Evolutionary conservation across 2,329 filamentous ascomycete genomes (phyloP).

Genomic region (Cladosporium cucumerinum): DNA sequence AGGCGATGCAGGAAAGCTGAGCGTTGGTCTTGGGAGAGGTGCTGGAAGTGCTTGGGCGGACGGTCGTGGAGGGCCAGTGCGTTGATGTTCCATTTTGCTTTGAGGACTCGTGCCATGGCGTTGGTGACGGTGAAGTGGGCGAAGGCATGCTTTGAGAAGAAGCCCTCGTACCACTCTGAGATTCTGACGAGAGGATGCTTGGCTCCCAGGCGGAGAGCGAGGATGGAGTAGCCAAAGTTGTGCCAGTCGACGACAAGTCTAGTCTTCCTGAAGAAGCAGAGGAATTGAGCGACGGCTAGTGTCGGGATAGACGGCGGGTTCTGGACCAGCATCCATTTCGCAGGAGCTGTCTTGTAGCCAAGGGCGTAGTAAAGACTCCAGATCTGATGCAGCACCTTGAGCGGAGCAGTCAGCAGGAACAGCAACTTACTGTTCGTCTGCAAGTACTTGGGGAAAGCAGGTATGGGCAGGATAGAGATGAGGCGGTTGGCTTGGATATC

Average conservation of each 20-base stretch:
- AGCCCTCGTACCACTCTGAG: constrained; percentile 73
- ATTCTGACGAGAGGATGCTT: constrained; percentile 72
- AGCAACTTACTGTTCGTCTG: constrained; percentile 66
- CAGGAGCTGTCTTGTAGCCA: constrained; percentile 68
- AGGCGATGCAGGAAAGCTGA: constrained; percentile 62
- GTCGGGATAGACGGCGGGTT: constrained; percentile 96
- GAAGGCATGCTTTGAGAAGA: constrained; percentile 64
- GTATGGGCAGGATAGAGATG: constrained; percentile 69
- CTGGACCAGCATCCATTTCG: constrained; percentile 82
- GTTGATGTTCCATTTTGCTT: constrained; percentile 54
- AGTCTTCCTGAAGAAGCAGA: constrained; percentile 74
- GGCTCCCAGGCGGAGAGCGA: constrained; percentile 63
- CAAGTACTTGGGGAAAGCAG: constrained; percentile 63
- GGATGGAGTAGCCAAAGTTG: constrained; percentile 95
- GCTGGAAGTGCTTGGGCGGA: constrained; percentile 77
- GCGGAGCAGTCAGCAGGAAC: constrained; percentile 73
- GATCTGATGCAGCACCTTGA: constrained; percentile 84
- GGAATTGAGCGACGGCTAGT: constrained; percentile 68
- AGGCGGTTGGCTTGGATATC: constrained; percentile 66
- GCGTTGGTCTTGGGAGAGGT: constrained; percentile 54
- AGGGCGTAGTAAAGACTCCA: constrained; percentile 68
- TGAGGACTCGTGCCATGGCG: constrained; percentile 77
- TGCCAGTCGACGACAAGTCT: constrained; percentile 94
- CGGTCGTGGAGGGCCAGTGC: constrained; percentile 77
- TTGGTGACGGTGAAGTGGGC: constrained; percentile 84